These are phyloP conservation scores for Plasmodium cynomolgi DNA, from an alignment of 169 alveolate species.

Conservation along the genomic window DNA sequence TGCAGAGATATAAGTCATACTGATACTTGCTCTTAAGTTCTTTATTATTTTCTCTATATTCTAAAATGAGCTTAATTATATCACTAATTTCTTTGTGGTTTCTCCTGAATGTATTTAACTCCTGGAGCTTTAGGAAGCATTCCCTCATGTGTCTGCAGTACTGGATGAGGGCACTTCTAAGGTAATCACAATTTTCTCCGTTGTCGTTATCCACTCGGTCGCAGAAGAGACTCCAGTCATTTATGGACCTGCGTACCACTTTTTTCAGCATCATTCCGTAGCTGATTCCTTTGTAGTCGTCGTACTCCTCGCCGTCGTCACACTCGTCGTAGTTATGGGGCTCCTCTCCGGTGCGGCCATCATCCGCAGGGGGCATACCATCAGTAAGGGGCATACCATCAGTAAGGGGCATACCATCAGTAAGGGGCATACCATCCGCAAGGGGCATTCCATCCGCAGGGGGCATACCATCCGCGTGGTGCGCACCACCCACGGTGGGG, in stretches of 20 bases:
- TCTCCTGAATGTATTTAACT: conserved; percentile 10
- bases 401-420: too few species aligned
- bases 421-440: too few species aligned
- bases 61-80: conserved; percentile 3
- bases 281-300: conserved; percentile 30
- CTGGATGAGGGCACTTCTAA: conserved; percentile 61
- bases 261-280: conserved; percentile 30
- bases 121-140: conserved; percentile 39
- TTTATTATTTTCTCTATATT: conserved; percentile 17
- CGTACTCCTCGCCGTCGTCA: conserved; percentile 16
- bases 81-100: conserved; percentile 34
- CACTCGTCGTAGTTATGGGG: neutral
- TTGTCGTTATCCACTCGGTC: conserved; percentile 41
- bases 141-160: conserved; percentile 70
- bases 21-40: conserved; percentile 52
- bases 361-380: too few species aligned
- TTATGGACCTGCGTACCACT: conserved; percentile 24
- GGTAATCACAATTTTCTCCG: conserved; percentile 23
- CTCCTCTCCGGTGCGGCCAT: neutral
- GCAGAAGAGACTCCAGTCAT: conserved; percentile 59
- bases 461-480: neutral
- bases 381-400: too few species aligned
- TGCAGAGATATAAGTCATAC: conserved; percentile 35
- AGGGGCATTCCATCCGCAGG: too few species aligned
- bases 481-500: neutral